Conservation (phyloP, 768 basidiomycete genomes). For the Sistotremastrum suecicum region DNA sequence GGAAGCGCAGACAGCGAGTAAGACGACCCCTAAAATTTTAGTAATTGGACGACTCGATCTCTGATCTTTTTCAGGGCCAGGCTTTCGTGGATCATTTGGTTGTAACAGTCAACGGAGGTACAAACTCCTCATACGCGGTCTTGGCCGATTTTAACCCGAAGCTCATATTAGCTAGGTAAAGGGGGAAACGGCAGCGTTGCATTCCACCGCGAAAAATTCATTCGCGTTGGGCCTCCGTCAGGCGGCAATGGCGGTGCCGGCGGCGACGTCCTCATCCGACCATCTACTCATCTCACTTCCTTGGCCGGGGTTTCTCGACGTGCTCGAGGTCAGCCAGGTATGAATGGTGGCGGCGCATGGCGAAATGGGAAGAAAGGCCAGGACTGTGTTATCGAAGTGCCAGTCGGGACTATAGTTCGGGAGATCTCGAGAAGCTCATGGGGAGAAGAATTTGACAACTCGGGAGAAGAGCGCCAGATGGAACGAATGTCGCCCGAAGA, state of each 20-base stretch:
- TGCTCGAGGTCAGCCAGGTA: slow-evolving; percentile 51
- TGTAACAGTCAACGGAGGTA: slow-evolving; percentile 67
- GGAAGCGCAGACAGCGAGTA: slow-evolving; percentile 47
- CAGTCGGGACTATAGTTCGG: slow-evolving; percentile 79
- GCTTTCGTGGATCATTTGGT: slow-evolving; percentile 73
- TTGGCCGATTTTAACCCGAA: neutral
- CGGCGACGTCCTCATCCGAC: slow-evolving; percentile 74
- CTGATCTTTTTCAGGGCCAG: slow-evolving; percentile 38
- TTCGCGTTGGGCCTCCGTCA: slow-evolving; percentile 75
- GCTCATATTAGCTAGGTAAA: slow-evolving; percentile 35
- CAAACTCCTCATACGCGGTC: slow-evolving; percentile 6
- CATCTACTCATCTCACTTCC: slow-evolving; percentile 64
- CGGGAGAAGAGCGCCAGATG: slow-evolving; percentile 48
- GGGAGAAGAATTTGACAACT: slow-evolving; percentile 49
- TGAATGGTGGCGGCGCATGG: slow-evolving; percentile 73
- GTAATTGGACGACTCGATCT: slow-evolving; percentile 3
- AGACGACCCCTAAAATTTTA: neutral
- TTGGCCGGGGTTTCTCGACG: slow-evolving; percentile 60
- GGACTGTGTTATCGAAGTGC: slow-evolving; percentile 68
- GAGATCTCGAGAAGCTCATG: slow-evolving; percentile 58
- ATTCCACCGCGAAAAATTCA: slow-evolving; percentile 83
- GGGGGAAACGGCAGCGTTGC: slow-evolving; percentile 90
- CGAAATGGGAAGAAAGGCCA: slow-evolving; percentile 65
- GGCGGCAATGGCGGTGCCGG: slow-evolving; percentile 89
- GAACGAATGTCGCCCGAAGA: slow-evolving; percentile 32